Conservation (phyloP, 805 yeast species). For the Metschnikowia chrysomelidarum region DNA sequence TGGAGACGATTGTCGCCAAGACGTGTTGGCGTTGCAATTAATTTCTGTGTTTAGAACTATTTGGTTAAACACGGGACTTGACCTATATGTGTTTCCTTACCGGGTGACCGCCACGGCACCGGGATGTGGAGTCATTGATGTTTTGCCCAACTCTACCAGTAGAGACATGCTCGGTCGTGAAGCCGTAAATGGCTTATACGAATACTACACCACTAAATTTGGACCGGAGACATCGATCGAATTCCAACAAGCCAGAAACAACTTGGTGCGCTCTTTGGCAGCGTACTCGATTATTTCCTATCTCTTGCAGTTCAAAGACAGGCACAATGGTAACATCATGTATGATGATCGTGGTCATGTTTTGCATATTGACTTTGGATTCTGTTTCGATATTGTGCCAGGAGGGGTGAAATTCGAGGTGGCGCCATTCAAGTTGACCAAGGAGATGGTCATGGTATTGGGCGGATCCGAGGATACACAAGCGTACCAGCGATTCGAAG, state of each 20-base stretch:
- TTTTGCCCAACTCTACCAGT: constrained; percentile 89
- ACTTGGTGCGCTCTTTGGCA: constrained; percentile 90
- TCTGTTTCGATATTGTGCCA: constrained; percentile 97
- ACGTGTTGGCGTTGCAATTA: constrained; percentile 87
- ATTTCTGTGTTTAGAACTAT: constrained; percentile 89
- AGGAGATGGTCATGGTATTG: constrained; percentile 93
- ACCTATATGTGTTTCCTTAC: constrained; percentile 87
- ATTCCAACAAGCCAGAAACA: constrained; percentile 88
- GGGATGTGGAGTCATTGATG: constrained; percentile 99
- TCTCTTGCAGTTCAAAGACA: constrained; percentile 88
- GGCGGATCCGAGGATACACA: constrained; percentile 88
- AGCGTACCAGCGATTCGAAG: constrained; percentile 92
- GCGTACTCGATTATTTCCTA: constrained; percentile 93
- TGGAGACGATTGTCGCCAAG: constrained; percentile 99
- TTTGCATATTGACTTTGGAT: constrained; percentile 96
- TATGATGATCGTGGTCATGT: constrained; percentile 94
- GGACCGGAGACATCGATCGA: constrained; percentile 92
- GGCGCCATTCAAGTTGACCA: constrained; percentile 96
- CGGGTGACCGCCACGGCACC: constrained; percentile 98
- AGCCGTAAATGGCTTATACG: constrained; percentile 95
- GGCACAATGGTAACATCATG: constrained; percentile 98
- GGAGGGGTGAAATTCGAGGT: constrained; percentile 98
- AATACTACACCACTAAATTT: constrained; percentile 85
- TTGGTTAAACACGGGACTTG: constrained; percentile 86
- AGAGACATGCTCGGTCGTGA: constrained; percentile 99